Base-by-base conservation (phyloP, 768 basidiomycete species). In the Rhizopogon vinicolor region DNA sequence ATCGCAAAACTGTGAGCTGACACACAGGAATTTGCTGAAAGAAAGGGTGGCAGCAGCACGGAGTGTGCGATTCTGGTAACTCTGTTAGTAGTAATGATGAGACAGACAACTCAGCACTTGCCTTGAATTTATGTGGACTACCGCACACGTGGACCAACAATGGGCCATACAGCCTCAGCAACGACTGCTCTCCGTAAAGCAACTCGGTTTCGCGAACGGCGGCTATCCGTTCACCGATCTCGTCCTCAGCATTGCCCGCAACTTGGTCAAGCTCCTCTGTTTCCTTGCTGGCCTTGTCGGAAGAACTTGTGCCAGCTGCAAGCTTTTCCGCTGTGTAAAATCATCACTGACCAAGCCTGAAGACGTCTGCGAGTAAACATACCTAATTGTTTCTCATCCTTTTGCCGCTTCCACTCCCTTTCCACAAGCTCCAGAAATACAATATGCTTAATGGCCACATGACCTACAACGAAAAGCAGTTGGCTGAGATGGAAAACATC, bases 371-470 rank as follows among this genome's bases (percentile, higher is more conserved):
- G 41, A 48, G 29, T 41, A 5, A 12, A 69, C 83, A 40, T 60
- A 91, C 94, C 87, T 55, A 85, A 76, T 19, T 86, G 84, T 58
- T 84, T 87, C 65, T 91, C 91, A 57, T 97, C 94, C 73, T 97
- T 98, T 70, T 96, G 88, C 9, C 95, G 76, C 74, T 99, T 99
- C 84, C 92, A 90, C 66, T 99, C 96, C 37, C 95, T 76, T 69
- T 99, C 97, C 19, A 98, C 88, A 48, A 97, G 78, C 68, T 99
- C 97, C 18, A 99, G 81, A 65, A 91, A 97, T 14, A 96, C 94
- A 55, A 98, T 92, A 48, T 99, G 96, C 70, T 98, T 98, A 73
- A 98, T 92, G 10, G 96, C 93, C 29, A 96, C 90, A 68, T 98
- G 97, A 0, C 97, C 97, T 18, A 98, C 93, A 40, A 93, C 82